Evolutionary conservation across 495 filamentous ascomycete species (phyloP).

Genomic region (Hypomontagnella monticulosa): DNA sequence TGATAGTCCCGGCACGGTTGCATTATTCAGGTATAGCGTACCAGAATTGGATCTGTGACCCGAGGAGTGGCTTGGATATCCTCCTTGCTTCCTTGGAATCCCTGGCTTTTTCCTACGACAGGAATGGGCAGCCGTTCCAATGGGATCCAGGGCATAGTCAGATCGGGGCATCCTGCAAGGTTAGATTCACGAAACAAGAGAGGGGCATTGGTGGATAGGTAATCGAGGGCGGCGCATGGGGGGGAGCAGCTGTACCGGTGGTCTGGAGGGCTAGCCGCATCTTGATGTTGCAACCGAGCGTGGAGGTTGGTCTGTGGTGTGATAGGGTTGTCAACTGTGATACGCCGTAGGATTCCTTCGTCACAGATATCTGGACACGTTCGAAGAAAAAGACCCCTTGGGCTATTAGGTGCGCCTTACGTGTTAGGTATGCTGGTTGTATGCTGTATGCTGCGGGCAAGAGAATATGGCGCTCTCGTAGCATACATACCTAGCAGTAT

Average conservation of each 20-base stretch:
- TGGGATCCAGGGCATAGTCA: slow-evolving; percentile 28
- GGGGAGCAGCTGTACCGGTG: slow-evolving; percentile 18
- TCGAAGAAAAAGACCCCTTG: no score
- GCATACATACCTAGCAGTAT: no score
- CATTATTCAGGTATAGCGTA: slow-evolving; percentile 26
- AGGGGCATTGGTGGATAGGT: slow-evolving; percentile 19
- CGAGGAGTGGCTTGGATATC: slow-evolving; percentile 21
- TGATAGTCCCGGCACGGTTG: slow-evolving; percentile 21
- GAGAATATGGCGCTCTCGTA: no score
- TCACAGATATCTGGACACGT: slow-evolving; percentile 23
- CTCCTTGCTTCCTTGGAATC: slow-evolving; percentile 2
- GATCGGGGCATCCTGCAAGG: slow-evolving; percentile 32
- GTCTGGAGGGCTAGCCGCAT: slow-evolving; percentile 36
- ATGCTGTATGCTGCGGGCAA: no score
- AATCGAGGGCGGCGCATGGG: slow-evolving; percentile 21
- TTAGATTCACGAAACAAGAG: slow-evolving; percentile 24
- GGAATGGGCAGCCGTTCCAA: slow-evolving; percentile 42
- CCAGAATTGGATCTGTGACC: slow-evolving; percentile 31
- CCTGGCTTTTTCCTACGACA: slow-evolving; percentile 27
- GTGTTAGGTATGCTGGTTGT: no score
- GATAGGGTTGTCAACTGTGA: slow-evolving; percentile 32
- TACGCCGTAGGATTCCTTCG: slow-evolving; percentile 21
- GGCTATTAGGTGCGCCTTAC: no score
- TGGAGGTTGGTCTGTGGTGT: slow-evolving; percentile 27
- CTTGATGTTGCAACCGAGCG: slow-evolving; percentile 33